Conservation (phyloP, 1,284 basidiomycete genomes). For the Apiotrichum gamsii region DNA sequence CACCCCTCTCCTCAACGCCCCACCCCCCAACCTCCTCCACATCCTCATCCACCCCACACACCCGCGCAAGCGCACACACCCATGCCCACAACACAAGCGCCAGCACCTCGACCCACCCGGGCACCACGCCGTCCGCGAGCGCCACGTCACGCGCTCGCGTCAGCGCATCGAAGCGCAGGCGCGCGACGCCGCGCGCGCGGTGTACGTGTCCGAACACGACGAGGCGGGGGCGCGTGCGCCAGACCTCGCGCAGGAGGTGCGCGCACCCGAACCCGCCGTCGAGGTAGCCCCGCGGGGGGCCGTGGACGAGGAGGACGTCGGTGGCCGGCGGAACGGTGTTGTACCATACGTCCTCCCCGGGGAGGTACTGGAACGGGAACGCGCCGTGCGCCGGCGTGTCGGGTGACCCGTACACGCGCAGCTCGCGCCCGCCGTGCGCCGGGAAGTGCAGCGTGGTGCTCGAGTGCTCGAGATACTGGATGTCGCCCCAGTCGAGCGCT, state of each 20-base stretch:
- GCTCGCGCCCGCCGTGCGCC: not conserved
- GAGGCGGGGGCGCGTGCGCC: not conserved
- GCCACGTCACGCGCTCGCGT: too few relatives aligned
- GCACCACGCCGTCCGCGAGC: too few relatives aligned
- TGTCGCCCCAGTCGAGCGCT: constrained; percentile 1
- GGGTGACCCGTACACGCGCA: constrained; percentile 1
- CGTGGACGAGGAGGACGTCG: constrained; percentile 1
- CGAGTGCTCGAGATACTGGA: not conserved
- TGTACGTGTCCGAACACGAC: constrained; percentile 1
- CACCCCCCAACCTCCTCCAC: too few relatives aligned
- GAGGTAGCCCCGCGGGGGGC: not conserved
- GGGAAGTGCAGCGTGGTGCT: not conserved
- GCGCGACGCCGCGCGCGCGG: not conserved
- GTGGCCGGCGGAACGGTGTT: not conserved
- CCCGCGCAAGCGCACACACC: too few relatives aligned
- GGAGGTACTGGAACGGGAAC: constrained; percentile 1
- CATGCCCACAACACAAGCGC: too few relatives aligned
- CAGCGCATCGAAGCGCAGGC: too few relatives aligned
- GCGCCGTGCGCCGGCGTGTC: not conserved
- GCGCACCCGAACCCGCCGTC: constrained; percentile 3
- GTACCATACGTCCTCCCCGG: not conserved
- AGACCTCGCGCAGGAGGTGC: not conserved
- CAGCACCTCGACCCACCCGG: too few relatives aligned
- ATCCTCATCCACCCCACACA: too few relatives aligned
- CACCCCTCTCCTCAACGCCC: too few relatives aligned